Evolutionary conservation across 2,329 filamentous ascomycete species (phyloP).

Genomic region (Helotiales sp.): DNA sequence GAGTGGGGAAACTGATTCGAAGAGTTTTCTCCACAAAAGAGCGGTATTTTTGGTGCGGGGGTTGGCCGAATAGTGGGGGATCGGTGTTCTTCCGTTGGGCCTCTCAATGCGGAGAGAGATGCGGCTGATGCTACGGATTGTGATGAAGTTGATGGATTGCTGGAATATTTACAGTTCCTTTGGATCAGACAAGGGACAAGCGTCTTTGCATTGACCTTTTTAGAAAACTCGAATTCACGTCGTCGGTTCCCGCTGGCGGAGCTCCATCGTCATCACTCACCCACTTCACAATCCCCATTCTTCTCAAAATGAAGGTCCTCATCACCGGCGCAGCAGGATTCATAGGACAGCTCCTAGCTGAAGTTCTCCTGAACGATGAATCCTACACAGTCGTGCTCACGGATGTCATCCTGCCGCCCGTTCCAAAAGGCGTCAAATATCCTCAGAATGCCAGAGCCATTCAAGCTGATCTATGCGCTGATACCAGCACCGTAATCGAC

Average conservation of each 20-base stretch:
- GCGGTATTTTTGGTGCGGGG: not conserved
- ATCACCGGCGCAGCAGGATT: slow-evolving; percentile 70
- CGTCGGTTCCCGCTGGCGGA: not conserved
- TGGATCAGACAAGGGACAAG: not conserved
- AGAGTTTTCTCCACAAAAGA: slow-evolving; percentile 3
- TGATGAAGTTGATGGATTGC: not conserved
- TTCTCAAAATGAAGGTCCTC: slow-evolving; percentile 49
- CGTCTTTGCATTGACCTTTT: not conserved
- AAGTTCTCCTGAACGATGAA: slow-evolving; percentile 56
- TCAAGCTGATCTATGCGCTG: slow-evolving; percentile 44
- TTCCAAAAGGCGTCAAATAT: slow-evolving; percentile 48
- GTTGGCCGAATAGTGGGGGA: not conserved
- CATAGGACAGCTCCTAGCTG: slow-evolving; percentile 65
- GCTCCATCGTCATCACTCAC: not conserved
- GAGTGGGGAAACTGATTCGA: not conserved
- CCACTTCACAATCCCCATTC: not conserved
- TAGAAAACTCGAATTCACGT: not conserved
- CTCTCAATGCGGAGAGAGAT: not conserved
- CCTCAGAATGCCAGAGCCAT: slow-evolving; percentile 38
- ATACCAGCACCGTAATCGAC: slow-evolving; percentile 42
- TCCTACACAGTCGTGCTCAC: slow-evolving; percentile 56
- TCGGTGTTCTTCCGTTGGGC: not conserved
- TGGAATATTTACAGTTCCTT: not conserved
- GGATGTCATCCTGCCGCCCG: slow-evolving; percentile 58
- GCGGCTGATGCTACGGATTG: too few species aligned